These are phyloP conservation scores for Parsonsia alboflavescens DNA, from an alignment of 257 asterid genomes.

Conservation along the genomic window DNA sequence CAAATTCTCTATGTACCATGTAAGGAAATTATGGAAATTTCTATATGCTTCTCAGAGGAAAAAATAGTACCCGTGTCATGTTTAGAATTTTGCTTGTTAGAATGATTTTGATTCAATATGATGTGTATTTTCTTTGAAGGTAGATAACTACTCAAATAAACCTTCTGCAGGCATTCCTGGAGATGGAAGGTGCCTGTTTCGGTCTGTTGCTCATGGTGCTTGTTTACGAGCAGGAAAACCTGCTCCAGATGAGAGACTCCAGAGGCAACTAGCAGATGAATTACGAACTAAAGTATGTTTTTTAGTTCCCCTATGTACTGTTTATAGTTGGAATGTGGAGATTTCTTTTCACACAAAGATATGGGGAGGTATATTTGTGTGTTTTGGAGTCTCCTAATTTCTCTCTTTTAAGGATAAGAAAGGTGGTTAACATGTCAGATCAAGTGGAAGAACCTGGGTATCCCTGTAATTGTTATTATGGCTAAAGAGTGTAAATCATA, in stretches of 20 bases:
- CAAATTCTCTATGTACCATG: not conserved
- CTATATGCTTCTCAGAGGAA: not conserved
- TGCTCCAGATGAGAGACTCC: slow-evolving; percentile 62
- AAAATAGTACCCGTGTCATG: not conserved
- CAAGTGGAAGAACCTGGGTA: not conserved
- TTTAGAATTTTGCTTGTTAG: not conserved
- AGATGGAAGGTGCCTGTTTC: slow-evolving; percentile 97
- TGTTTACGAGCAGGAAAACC: slow-evolving; percentile 71
- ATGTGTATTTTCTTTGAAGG: slow-evolving; percentile 3
- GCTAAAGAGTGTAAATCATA: not conserved
- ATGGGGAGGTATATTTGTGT: not conserved
- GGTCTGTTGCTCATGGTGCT: slow-evolving; percentile 94
- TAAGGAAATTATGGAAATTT: not conserved
- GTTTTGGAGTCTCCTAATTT: not conserved
- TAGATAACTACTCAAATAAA: slow-evolving; percentile 26
- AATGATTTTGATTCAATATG: not conserved
- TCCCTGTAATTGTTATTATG: not conserved
- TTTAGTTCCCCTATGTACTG: slow-evolving; percentile 9
- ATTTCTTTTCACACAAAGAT: not conserved
- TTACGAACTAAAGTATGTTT: slow-evolving; percentile 69
- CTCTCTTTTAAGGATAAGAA: not conserved
- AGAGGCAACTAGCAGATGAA: slow-evolving; percentile 80
- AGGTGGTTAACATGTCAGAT: not conserved
- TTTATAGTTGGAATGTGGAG: not conserved
- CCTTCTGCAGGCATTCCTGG: slow-evolving; percentile 81